Evolutionary conservation across 2,329 filamentous ascomycete species (phyloP).

Genomic region (Colletotrichum sp.): DNA sequence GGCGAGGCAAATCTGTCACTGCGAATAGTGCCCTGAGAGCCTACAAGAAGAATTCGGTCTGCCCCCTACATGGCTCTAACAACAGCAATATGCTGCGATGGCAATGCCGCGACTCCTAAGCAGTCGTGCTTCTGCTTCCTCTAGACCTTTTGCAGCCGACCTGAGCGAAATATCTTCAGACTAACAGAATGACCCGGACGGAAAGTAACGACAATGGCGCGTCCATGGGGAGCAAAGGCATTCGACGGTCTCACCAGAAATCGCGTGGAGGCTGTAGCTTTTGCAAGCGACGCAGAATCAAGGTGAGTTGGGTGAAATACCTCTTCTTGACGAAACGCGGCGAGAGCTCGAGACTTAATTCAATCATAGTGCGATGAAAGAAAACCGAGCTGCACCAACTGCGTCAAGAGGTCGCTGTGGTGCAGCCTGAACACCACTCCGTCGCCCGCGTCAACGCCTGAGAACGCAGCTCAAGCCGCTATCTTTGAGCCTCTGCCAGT

Average conservation of each 20-base stretch:
- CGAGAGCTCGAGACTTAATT: background rate
- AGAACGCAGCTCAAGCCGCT: rapidly evolving
- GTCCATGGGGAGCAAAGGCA: background rate
- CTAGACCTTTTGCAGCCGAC: background rate
- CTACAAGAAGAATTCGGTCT: background rate
- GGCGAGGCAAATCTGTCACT: background rate
- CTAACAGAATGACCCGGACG: background rate
- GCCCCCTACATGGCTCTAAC: background rate
- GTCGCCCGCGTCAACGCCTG: background rate
- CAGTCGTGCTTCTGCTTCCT: background rate
- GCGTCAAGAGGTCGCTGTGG: background rate
- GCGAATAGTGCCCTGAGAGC: background rate
- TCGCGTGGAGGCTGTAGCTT: background rate
- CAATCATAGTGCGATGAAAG: background rate
- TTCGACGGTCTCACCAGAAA: background rate
- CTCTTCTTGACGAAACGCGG: background rate
- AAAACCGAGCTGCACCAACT: background rate
- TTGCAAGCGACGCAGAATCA: background rate
- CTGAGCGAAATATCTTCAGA: background rate
- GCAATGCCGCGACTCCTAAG: background rate
- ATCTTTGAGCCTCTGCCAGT: background rate
- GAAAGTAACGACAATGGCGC: too few species aligned
- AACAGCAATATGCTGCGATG: background rate
- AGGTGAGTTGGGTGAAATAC: background rate
- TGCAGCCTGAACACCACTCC: background rate